Evolutionary conservation across 805 yeast species (phyloP), one percentile per base, ranked within the genome.

Genomic region (Yueomyces sp.): DNA sequence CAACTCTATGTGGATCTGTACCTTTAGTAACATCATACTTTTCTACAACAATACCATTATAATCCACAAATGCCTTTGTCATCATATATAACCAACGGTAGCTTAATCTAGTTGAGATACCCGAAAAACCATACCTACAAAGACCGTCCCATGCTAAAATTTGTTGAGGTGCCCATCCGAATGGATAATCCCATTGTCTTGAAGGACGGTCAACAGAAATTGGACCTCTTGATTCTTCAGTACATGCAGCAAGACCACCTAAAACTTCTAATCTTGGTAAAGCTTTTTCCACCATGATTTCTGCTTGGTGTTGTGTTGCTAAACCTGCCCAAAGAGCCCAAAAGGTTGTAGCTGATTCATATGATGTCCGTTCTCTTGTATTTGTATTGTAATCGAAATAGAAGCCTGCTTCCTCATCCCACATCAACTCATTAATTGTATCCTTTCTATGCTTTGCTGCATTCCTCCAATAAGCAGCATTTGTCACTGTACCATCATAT

Each of bases 91-190:
- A 66, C 98, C 98, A 90, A 49, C 95, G 71, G 59, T 83, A 84
- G 1, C 81, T 78, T 46, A 90, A 64, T 48, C 97, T 66, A 44
- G 79, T 69, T 1, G 90, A 79, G 26, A 75, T 74, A 4, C 70
- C 75, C 3, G 58, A 60, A 56, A 69, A 84, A 0, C 88, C 90
- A 58, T 90, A 92, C 44, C 78, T 73, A 29, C 60, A 53, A 36
- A 90, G 69, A 0, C 96, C 97, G 40, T 74, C 74, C 98, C 98
- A 90, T 1, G 95, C 90, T 43, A 90, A 61, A 19, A 90, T 85
- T 63, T 90, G 98, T 58, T 92, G 97, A 2, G 98, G 97, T 0
- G 97, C 96, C 98, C 98, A 90, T 2, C 97, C 97, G 56, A 68
- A 85, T 2, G 98, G 98, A 60, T 81, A 92, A 62, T 90, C 98